phyloP scores from a whole-genome alignment of 192 early-diverging fungal species.

The Coemansia reversa region DNA sequence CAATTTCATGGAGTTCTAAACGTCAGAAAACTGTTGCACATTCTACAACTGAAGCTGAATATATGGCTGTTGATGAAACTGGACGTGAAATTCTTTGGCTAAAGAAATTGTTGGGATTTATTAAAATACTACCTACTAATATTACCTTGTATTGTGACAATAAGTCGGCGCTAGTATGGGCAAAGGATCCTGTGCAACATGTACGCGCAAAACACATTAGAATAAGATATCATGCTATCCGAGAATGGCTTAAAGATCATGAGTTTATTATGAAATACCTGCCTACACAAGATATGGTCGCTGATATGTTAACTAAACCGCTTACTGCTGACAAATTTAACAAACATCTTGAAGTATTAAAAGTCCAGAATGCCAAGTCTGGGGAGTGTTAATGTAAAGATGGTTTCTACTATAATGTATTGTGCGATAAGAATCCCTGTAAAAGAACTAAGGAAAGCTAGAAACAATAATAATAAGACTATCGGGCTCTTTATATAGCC shows the following conservation, averaged over 20 bases:
- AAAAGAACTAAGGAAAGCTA: too few relatives aligned
- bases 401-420: too few relatives aligned
- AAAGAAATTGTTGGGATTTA: background rate
- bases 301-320: background rate
- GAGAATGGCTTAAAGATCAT: background rate
- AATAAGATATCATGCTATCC: background rate
- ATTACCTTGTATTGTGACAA: background rate
- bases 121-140: background rate
- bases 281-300: background rate
- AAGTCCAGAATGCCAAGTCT: background rate
- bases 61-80: constrained; percentile 4
- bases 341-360: background rate
- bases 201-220: background rate
- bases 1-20: background rate
- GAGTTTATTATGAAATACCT: background rate
- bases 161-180: background rate
- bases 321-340: background rate
- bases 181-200: background rate
- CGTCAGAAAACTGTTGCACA: background rate
- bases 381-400: background rate
- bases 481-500: too few relatives aligned
- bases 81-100: background rate
- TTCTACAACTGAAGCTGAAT: constrained; percentile 6
- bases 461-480: too few relatives aligned
- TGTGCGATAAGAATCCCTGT: too few relatives aligned